A percentile compares a stretch with the other conserved stretches of the same genome.
These are phyloP conservation scores for Pleurotus tuber-regium DNA, from an alignment of 768 basidiomycete genomes.

Conservation along the genomic window DNA sequence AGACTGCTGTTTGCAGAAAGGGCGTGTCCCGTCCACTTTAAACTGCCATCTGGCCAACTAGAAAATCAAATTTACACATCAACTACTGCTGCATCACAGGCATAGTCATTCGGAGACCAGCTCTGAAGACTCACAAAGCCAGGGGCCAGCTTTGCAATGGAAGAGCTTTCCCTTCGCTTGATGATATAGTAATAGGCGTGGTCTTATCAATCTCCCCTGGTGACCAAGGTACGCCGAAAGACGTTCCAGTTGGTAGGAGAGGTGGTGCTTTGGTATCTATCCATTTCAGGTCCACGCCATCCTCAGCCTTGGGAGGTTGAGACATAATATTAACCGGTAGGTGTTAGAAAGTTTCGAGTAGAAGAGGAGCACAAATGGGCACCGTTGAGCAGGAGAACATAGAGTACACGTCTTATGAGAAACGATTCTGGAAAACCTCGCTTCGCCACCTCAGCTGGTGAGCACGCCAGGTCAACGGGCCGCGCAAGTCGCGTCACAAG, in stretches of 20 bases:
- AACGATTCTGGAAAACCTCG: no score
- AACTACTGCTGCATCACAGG: neutral
- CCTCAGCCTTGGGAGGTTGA: slow-evolving; percentile 1
- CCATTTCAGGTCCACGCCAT: slow-evolving; percentile 29
- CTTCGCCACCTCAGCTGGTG: no score
- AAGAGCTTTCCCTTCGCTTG: slow-evolving; percentile 18
- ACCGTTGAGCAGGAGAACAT: no score
- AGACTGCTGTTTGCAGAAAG: slow-evolving; percentile 26
- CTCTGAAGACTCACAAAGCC: slow-evolving; percentile 27
- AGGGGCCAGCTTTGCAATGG: slow-evolving; percentile 35
- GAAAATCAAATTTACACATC: no score
- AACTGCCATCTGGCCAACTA: slow-evolving; percentile 37
- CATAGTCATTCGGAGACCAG: neutral
- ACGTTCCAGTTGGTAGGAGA: slow-evolving; percentile 28
- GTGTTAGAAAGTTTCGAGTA: no score
- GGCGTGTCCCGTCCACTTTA: slow-evolving; percentile 40
- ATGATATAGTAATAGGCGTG: slow-evolving; percentile 23
- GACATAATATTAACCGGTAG: neutral
- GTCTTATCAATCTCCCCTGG: slow-evolving; percentile 35
- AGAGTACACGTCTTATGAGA: no score
- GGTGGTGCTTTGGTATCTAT: slow-evolving; percentile 28
- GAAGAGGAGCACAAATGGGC: no score
- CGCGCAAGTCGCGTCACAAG: no score
- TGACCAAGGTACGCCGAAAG: slow-evolving; percentile 36
- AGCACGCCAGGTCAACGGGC: no score